Percentiles rank a stretch among this genome's conserved stretches.
Conservation (phyloP, 208 protist genomes). For the Leishmania arabica region DNA sequence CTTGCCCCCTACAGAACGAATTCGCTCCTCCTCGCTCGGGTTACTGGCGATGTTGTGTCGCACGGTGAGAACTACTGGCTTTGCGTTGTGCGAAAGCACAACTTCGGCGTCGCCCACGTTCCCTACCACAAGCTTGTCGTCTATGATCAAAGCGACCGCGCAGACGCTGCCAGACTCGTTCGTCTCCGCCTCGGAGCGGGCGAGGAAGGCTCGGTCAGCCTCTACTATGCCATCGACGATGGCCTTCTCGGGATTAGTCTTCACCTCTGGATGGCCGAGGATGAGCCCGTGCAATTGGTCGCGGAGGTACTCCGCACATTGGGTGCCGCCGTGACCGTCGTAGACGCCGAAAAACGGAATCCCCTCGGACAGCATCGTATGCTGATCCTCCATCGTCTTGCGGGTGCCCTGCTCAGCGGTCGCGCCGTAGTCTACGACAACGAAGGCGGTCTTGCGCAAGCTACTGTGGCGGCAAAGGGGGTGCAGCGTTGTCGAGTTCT, state of each 20-base stretch:
- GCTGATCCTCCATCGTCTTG: constrained; percentile 91
- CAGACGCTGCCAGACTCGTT: constrained; percentile 89
- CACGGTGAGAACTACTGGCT: constrained; percentile 77
- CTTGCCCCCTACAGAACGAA: constrained; percentile 83
- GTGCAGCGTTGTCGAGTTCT: constrained; percentile 18
- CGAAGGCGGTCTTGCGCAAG: constrained; percentile 45
- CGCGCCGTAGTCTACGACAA: constrained; percentile 78
- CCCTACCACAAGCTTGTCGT: constrained; percentile 82
- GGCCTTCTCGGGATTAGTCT: constrained; percentile 66
- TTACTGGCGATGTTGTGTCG: constrained; percentile 85
- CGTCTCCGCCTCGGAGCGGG: constrained; percentile 65
- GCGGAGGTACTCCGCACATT: constrained; percentile 85
- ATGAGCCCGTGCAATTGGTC: constrained; percentile 80
- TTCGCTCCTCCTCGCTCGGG: constrained; percentile 79
- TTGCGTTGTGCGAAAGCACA: constrained; percentile 73
- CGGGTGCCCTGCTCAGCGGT: constrained; percentile 83
- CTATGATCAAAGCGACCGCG: constrained; percentile 81
- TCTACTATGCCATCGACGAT: constrained; percentile 86
- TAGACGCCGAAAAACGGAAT: constrained; percentile 90
- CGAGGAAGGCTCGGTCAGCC: constrained; percentile 72
- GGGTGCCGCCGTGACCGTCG: constrained; percentile 88
- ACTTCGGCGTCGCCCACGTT: constrained; percentile 92
- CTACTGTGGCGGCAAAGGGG: constrained; percentile 32
- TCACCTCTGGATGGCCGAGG: constrained; percentile 61
- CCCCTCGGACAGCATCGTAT: constrained; percentile 79